Evolutionary conservation across 768 basidiomycete species (phyloP), one percentile per base, ranked within the genome.

Genomic region (Phanerodontia chrysosporium): DNA sequence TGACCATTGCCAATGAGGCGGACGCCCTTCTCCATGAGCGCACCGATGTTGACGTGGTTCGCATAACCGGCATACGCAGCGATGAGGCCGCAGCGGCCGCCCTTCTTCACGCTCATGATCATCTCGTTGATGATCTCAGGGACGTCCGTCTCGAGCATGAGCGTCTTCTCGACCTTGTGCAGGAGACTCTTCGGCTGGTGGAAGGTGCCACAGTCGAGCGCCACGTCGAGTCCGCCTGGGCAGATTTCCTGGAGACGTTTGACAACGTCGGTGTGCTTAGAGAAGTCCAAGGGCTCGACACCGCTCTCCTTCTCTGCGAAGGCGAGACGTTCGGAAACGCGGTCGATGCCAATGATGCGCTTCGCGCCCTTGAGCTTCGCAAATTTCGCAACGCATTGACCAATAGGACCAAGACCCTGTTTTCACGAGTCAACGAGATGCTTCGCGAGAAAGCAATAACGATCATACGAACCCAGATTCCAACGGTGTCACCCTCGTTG

Each of bases 21-120:
- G 18, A 87, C 73, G 9, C 88, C 88, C 70, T 86, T 86, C 75
- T 91, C 87, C 88, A 90, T 90, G 29, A 91, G 65, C 0, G 88
- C 84, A 8, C 89, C 87, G 53, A 91, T 73, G 66, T 86, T 87
- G 68, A 87, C 78, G 24, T 79, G 80, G 69, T 90, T 88, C 22
- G 84, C 83, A 71, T 76, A 85, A 0, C 84, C 86, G 6, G 82
- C 76, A 65, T 90, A 91, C 3, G 80, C 88, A 10, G 84, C 85
- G 52, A 86, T 89, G 53, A 90, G 71, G 0, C 87, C 88, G 65
- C 80, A 75, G 14, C 76, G 69, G 7, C 87, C 86, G 67, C 76
- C 75, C 73, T 91, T 72, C 63, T 64, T 65, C 18, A 70, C 69
- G 56, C 76, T 66, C 65, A 72, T 70, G 62, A 83, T 73, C 69